phyloP scores from a whole-genome alignment of 805 yeast genomes.

The Lipomyces chichibuensis region DNA sequence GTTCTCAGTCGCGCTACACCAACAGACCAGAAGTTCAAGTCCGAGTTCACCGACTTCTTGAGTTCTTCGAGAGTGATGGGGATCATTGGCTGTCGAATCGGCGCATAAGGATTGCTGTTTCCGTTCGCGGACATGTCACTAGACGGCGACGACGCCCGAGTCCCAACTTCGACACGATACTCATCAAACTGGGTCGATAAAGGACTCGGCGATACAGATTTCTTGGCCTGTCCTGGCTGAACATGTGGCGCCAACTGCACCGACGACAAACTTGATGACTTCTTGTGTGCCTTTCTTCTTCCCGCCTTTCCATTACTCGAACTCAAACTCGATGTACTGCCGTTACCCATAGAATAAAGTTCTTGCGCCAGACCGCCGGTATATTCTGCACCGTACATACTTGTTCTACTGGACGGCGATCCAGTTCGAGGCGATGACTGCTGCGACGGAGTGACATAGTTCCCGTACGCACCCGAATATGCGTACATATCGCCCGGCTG shows the following conservation, averaged over 20 bases:
- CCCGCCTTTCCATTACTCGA: background rate
- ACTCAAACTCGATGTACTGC: conserved; percentile 10
- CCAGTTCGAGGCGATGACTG: conserved; percentile 5
- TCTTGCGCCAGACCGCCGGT: background rate
- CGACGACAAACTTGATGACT: conserved; percentile 7
- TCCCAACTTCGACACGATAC: conserved; percentile 23
- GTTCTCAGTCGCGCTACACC: conserved; percentile 16
- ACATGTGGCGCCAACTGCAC: background rate
- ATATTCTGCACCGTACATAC: background rate
- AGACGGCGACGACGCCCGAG: conserved; percentile 1
- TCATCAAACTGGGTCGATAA: conserved; percentile 23
- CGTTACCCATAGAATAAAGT: conserved; percentile 3
- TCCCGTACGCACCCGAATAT: background rate
- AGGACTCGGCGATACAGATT: background rate
- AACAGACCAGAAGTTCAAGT: conserved; percentile 36
- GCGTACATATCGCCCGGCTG: conserved; percentile 4
- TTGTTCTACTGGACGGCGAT: conserved; percentile 13
- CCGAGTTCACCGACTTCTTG: conserved; percentile 24
- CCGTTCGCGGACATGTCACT: conserved; percentile 3
- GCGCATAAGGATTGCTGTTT: conserved; percentile 25
- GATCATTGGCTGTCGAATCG: conserved; percentile 43
- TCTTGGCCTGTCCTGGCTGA: background rate
- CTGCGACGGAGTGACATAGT: background rate
- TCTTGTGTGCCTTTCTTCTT: conserved; percentile 1
- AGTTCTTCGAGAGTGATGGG: conserved; percentile 44